phyloP scores from a whole-genome alignment of 2,329 filamentous ascomycete species.

The Diplodia scrobiculata region DNA sequence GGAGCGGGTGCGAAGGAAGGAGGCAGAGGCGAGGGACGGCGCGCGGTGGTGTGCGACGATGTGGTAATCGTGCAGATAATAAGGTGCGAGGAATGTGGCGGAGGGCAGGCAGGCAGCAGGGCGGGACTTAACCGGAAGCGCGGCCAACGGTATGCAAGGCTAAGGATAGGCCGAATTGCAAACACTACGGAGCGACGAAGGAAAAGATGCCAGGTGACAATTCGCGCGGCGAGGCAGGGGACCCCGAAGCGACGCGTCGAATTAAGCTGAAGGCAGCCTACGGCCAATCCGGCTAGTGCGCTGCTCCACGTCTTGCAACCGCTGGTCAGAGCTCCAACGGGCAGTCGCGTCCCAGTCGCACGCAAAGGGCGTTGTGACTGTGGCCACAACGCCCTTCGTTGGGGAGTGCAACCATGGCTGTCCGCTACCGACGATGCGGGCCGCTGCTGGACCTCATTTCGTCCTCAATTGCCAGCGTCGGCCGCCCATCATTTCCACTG shows the following conservation, averaged over 20 bases:
- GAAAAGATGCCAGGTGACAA: slow-evolving; percentile 25
- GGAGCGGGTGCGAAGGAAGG: slow-evolving; percentile 6
- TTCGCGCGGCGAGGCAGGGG: slow-evolving; percentile 16
- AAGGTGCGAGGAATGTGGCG: slow-evolving; percentile 18
- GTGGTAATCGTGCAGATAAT: slow-evolving; percentile 29
- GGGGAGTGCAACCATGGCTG: slow-evolving; percentile 1
- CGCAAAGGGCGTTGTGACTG: neutral
- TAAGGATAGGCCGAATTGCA: slow-evolving; percentile 20
- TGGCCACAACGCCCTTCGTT: neutral
- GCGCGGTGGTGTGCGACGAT: slow-evolving; percentile 25
- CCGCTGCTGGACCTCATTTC: neutral
- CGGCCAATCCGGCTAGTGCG: neutral
- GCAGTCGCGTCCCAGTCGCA: neutral
- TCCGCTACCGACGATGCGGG: neutral
- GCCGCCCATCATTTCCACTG: neutral
- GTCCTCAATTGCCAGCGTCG: neutral
- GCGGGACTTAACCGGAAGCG: slow-evolving; percentile 2
- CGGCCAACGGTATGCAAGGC: slow-evolving; percentile 17
- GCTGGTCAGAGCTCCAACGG: slow-evolving; percentile 12
- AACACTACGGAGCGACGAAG: slow-evolving; percentile 5
- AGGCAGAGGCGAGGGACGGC: slow-evolving; percentile 11
- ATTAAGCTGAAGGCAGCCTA: slow-evolving; percentile 21
- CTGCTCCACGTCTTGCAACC: slow-evolving; percentile 2
- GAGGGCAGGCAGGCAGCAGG: slow-evolving; percentile 6
- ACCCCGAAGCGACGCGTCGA: slow-evolving; percentile 25